These are phyloP conservation scores for Moesziomyces antarcticus DNA, from an alignment of 1,284 basidiomycete species.

Conservation along the genomic window DNA sequence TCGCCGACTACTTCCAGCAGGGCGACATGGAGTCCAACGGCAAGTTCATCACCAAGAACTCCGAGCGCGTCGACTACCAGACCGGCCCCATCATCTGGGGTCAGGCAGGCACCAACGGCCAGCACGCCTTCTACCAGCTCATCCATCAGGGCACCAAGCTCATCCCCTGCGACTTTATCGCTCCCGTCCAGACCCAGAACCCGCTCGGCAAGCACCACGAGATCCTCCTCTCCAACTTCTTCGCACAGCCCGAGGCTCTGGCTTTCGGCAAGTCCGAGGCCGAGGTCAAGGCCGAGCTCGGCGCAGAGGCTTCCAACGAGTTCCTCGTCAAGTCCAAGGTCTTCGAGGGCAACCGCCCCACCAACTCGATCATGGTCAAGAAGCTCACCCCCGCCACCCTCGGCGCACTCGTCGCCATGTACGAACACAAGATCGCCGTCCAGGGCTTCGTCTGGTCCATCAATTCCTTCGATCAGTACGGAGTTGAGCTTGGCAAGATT, in stretches of 20 bases:
- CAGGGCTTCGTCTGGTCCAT: constrained; percentile 98
- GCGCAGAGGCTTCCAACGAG: constrained; percentile 77
- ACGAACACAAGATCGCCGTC: constrained; percentile 99
- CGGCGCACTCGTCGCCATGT: constrained; percentile 88
- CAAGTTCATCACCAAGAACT: constrained; percentile 93
- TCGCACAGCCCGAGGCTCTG: constrained; percentile 89
- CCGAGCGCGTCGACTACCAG: constrained; percentile 91
- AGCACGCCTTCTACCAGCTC: constrained; percentile 99
- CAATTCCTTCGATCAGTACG: constrained; percentile 85
- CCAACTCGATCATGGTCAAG: constrained; percentile 95
- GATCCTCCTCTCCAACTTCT: constrained; percentile 96
- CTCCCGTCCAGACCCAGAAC: constrained; percentile 92
- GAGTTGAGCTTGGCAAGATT: constrained; percentile 80
- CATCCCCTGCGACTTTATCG: constrained; percentile 91
- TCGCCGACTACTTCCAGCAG: constrained; percentile 99
- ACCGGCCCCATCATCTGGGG: constrained; percentile 99
- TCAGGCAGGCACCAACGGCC: constrained; percentile 95
- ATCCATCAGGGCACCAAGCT: constrained; percentile 80
- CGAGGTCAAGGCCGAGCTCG: constrained; percentile 83
- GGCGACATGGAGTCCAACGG: constrained; percentile 99
- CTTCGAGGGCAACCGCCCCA: constrained; percentile 96
- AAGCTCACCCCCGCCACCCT: constrained; percentile 88
- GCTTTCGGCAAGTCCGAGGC: constrained; percentile 97
- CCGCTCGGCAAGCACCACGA: constrained; percentile 90
- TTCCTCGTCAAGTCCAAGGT: constrained; percentile 95